These are phyloP conservation scores for Thraustochytrium sp. DNA, from an alignment of 352 stramenopile species.

Conservation along the genomic window DNA sequence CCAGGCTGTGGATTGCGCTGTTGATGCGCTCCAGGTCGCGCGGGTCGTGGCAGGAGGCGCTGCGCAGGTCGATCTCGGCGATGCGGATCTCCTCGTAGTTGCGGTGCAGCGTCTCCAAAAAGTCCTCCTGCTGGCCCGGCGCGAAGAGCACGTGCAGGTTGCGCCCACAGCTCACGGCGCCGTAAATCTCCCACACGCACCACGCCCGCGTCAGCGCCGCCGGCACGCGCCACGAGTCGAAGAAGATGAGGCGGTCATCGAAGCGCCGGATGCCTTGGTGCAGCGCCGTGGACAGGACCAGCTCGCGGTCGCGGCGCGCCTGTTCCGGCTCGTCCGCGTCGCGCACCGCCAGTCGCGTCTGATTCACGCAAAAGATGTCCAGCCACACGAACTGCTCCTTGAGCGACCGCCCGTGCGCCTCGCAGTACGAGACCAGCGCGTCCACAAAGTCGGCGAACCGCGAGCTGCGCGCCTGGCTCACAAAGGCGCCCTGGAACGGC, in stretches of 20 bases:
- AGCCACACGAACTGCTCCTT: conserved; percentile 18
- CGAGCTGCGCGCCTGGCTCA: not conserved
- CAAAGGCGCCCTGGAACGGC: not conserved
- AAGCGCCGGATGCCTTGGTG: not conserved
- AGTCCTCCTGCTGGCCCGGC: not conserved
- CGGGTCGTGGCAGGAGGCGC: not conserved
- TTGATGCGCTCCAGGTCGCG: not conserved
- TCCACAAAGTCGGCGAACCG: conserved; percentile 7
- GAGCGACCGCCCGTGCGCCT: not conserved
- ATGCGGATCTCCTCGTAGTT: not conserved
- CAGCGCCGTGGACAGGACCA: not conserved
- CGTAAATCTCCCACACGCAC: conserved; percentile 29
- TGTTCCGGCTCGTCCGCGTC: not conserved
- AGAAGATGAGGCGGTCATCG: conserved; percentile 16
- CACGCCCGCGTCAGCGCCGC: not conserved
- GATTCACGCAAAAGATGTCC: conserved; percentile 28
- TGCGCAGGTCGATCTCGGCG: not conserved
- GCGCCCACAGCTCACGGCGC: not conserved
- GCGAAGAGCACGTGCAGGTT: conserved; percentile 1
- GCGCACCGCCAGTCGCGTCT: not conserved
- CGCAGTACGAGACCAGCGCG: not conserved
- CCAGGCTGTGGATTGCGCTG: not conserved
- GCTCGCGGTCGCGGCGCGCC: not conserved
- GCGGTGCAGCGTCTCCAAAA: not conserved
- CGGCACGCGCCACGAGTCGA: not conserved